Conservation (phyloP, 495 filamentous ascomycete genomes). For the Gamarada debralockiae region DNA sequence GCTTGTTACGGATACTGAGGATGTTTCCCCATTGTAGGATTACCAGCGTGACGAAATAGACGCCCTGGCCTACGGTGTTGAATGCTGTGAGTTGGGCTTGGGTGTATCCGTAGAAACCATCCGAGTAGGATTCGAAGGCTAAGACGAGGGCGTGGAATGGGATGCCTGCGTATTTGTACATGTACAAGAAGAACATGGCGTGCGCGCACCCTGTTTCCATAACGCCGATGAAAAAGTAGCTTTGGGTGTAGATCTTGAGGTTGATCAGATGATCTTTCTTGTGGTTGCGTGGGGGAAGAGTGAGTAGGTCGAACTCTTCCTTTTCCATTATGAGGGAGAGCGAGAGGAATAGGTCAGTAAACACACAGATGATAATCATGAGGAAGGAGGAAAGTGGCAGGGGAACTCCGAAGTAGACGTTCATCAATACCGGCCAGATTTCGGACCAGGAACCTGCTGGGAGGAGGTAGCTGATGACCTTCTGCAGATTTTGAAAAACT, state of each 20-base stretch:
- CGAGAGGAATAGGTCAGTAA: constrained; percentile 60
- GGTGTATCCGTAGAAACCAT: no score
- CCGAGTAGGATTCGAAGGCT: no score
- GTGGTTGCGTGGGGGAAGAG: constrained; percentile 53
- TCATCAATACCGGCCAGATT: constrained; percentile 66
- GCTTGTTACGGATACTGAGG: constrained; percentile 49
- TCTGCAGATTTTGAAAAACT: constrained; percentile 53
- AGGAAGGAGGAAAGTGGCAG: constrained; percentile 62
- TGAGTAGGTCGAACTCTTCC: constrained; percentile 63
- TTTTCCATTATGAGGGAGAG: constrained; percentile 64
- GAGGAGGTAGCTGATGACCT: constrained; percentile 50
- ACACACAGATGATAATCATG: constrained; percentile 67
- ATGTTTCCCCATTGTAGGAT: no score
- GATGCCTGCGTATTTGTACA: constrained; percentile 50
- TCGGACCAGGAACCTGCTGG: constrained; percentile 63
- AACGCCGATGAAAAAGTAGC: constrained; percentile 59
- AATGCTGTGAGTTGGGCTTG: no score
- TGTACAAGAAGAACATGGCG: constrained; percentile 64
- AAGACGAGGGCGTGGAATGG: constrained; percentile 54
- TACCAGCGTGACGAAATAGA: no score
- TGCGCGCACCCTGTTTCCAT: constrained; percentile 55
- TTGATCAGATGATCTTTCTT: constrained; percentile 60
- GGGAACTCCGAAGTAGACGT: constrained; percentile 62
- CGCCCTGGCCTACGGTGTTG: no score
- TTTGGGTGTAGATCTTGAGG: constrained; percentile 55